Evolutionary conservation across 2,329 filamentous ascomycete genomes (phyloP), one percentile per base, ranked within the genome.

Genomic region (Tolypocladium cylindrosporum): DNA sequence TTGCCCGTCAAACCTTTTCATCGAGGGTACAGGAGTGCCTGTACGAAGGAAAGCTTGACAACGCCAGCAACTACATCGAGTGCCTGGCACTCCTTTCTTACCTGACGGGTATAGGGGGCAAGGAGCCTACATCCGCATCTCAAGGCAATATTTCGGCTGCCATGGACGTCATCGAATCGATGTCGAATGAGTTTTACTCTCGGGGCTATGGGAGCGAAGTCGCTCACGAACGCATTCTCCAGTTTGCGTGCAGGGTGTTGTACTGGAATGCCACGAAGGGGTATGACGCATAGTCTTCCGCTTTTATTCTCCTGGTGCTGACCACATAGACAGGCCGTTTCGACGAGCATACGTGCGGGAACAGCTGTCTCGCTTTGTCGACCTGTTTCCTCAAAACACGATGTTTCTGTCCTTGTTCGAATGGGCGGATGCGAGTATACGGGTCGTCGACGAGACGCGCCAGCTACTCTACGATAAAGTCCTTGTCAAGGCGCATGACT

Each of bases 371-470:
- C 72, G 77, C 2, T 88, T 87, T 61, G 75, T 94, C 27, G 64
- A 66, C 0, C 68, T 74, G 8, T 96, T 91, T 68, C 90, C 91
- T 0, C 77, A 78, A 54, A 97, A 96, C 72, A 89, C 85, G 1
- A 78, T 90, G 7, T 87, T 97, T 61, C 78, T 95, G 1, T 77
- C 81, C 1, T 74, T 94, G 0, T 88, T 88, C 62, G 81, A 85
- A n/a, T 89, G 86, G 77, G 86, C 89, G 61, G 87, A 93, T 67
- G 78, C 84, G 2, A 83, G 86, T 9, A 83, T 90, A 50, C 82
- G 86, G 31, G 80, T 94, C 57, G 83, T 91, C 61, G 89, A 95
- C 64, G 87, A 90, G 21, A 83, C 95, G 24, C 84, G 89, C n/a
- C 77, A 81, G 7, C 72, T 89, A 10, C 74, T 92, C 13, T 72